Percentiles rank a stretch among this genome's conserved stretches.
Conservation (phyloP, 2,329 filamentous ascomycete species). For the Hypoxylon sp. region DNA sequence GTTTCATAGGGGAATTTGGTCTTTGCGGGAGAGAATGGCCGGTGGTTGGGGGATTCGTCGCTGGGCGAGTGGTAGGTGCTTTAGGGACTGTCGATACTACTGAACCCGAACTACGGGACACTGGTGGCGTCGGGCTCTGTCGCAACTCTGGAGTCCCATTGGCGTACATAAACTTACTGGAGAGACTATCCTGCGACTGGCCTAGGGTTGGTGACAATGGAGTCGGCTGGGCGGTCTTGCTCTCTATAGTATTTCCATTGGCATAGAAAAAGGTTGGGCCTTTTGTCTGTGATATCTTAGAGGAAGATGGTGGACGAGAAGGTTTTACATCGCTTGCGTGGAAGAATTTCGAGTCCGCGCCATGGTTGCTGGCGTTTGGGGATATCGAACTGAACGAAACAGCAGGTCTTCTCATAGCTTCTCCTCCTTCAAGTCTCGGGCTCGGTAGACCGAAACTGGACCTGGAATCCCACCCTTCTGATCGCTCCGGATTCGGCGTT, state of each 20-base stretch:
- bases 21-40: slow-evolving; percentile 56
- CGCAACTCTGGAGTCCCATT: slow-evolving; percentile 72
- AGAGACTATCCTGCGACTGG: slow-evolving; percentile 58
- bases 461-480: slow-evolving; percentile 62
- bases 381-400: slow-evolving; percentile 61
- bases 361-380: slow-evolving; percentile 53
- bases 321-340: slow-evolving; percentile 84
- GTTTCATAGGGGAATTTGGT: slow-evolving; percentile 68
- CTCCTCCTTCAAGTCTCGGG: slow-evolving; percentile 51
- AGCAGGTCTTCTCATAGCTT: slow-evolving; percentile 51
- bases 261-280: slow-evolving; percentile 70
- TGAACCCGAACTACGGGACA: slow-evolving; percentile 62
- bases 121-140: slow-evolving; percentile 55
- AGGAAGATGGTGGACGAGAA: slow-evolving; percentile 53
- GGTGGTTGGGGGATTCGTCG: slow-evolving; percentile 52
- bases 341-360: slow-evolving; percentile 82
- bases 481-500: slow-evolving; percentile 67
- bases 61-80: slow-evolving; percentile 59
- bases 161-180: slow-evolving; percentile 82
- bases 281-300: slow-evolving; percentile 56
- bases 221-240: slow-evolving; percentile 56
- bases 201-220: slow-evolving; percentile 55
- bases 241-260: slow-evolving; percentile 63
- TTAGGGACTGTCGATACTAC: slow-evolving; percentile 63
- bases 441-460: slow-evolving; percentile 56